Base-by-base conservation (phyloP, 2,329 filamentous ascomycete genomes). In the Fusarium dimerum region DNA sequence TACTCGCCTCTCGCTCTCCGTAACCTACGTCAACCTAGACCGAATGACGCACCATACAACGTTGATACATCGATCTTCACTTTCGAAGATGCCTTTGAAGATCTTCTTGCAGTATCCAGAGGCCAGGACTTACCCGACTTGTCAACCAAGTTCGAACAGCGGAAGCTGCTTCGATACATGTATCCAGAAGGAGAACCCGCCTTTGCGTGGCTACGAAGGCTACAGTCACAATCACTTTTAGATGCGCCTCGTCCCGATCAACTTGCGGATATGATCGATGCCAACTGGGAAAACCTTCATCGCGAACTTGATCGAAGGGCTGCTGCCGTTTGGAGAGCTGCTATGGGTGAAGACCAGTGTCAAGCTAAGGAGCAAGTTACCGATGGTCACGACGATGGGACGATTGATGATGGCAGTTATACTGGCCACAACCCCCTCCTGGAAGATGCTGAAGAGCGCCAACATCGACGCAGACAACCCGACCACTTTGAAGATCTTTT, bases 11-110 rank as follows among this genome's bases (percentile, higher is more conserved):
- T 62, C 6, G 59, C 62, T 38, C 75, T 83, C 16, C 71, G 71
- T 43, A 63, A 73, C 51, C 70, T 82, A 8, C 73, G 69, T 8
- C 78, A 76, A 54, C 81, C 81, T 2, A 61, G 71, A 0, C 80
- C 80, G 1, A 71, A 65, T 8, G 78, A 78, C 55, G 68, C 74
- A 2, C 72, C 76, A 9, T 53, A 66, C 5, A 68, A 69, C 42
- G 54, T 69, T 32, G 71, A 76, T 50, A 43, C 67, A 12, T 64
- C 61, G 39, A 60, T 71, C 34, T 81, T 82, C 60, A 80, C 78
- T 9, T 84, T 82, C 57, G 72, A 77, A 32, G 80, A 84, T 57
- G 81, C 81, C 43, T 83, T 84, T 55, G 81, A 84, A 60, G 81
- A 84, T 55, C 74, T 85, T 15, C 70, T 84, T 12, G 69, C 71